Evolutionary conservation across 2,329 filamentous ascomycete species (phyloP).

Genomic region (Beauveria caledonica): DNA sequence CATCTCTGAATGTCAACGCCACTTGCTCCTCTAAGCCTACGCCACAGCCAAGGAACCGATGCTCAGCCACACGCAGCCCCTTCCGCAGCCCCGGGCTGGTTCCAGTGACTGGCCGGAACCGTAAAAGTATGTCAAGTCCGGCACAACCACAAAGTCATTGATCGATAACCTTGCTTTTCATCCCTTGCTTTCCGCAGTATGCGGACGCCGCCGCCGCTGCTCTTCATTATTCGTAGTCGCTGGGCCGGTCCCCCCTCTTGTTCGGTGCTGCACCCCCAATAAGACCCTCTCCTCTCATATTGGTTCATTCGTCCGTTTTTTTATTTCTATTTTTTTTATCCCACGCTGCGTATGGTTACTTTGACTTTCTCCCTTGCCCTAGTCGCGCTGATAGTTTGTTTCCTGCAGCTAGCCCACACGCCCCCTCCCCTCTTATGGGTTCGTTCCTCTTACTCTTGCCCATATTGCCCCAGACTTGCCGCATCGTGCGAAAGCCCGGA

Average conservation of each 20-base stretch:
- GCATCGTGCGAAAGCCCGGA: neutral
- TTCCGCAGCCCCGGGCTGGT: too few species aligned
- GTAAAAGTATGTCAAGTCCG: too few species aligned
- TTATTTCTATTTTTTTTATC: neutral
- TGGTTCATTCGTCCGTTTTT: neutral
- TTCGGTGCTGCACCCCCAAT: neutral
- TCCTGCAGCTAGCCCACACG: neutral
- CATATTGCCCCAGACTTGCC: conserved; percentile 7
- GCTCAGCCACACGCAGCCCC: too few species aligned
- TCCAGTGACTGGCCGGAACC: too few species aligned
- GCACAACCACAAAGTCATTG: too few species aligned
- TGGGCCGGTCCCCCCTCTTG: neutral
- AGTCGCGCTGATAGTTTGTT: neutral
- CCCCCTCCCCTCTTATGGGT: neutral
- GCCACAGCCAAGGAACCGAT: too few species aligned
- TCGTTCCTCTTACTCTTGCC: neutral
- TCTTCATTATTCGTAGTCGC: too few species aligned
- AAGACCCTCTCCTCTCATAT: neutral
- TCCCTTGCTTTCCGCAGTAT: too few species aligned
- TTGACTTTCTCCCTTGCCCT: neutral
- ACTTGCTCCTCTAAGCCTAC: too few species aligned
- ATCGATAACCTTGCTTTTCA: too few species aligned
- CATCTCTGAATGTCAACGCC: too few species aligned
- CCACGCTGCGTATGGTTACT: too few species aligned
- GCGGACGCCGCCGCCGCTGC: neutral